Evolutionary conservation across 2,329 filamentous ascomycete genomes (phyloP), one percentile per base, ranked within the genome.

Genomic region (Pseudogymnoascus sp.): DNA sequence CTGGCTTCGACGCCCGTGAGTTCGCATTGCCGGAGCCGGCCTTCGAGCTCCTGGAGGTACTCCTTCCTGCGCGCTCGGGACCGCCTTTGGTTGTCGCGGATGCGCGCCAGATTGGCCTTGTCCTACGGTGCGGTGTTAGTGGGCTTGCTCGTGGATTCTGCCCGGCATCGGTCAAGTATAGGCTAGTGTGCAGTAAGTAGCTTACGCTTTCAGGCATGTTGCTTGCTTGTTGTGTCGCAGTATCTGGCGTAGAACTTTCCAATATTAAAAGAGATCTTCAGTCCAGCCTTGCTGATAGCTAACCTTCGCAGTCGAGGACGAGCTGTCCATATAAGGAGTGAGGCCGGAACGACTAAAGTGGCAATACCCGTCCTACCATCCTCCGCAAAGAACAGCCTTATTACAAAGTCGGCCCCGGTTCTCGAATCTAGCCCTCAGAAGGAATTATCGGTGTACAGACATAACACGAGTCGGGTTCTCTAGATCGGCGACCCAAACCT

Each of bases 41-140:
- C 76, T 73, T 92, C 88, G 29, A 91, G 80, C 62, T 89, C 86
- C 65, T 85, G 78, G 39, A 91, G 76, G 70, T 92, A 91, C 70
- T 90, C 87, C 76, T 88, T 90, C 66, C 86, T 81, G 37, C 88
- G 82, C 52, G 87, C 87, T 61, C 89, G 84, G n/a, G 86, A 90
- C 65, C 88, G 84, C 62, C 89, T 81, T 72, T 92, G 89, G 69
- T 92, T 92, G 69, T 92, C 87, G 66, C 89, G 83, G 67, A 91
- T 87, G 63, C 88, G 85, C 55, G 83, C 81, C 35, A 74, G 70
- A 61, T 75, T 73, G 41, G 67, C 67, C 66, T 72, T 72, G 52
- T 65, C 49, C 62, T 66, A 61, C 45, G 49, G 29, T 55, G 49
- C 49, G 49, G 49, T 55, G 49, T 55, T 55, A 55, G 49, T 55